Evolutionary conservation across 768 basidiomycete species (phyloP).

Genomic region (Pleurotus sapidus): DNA sequence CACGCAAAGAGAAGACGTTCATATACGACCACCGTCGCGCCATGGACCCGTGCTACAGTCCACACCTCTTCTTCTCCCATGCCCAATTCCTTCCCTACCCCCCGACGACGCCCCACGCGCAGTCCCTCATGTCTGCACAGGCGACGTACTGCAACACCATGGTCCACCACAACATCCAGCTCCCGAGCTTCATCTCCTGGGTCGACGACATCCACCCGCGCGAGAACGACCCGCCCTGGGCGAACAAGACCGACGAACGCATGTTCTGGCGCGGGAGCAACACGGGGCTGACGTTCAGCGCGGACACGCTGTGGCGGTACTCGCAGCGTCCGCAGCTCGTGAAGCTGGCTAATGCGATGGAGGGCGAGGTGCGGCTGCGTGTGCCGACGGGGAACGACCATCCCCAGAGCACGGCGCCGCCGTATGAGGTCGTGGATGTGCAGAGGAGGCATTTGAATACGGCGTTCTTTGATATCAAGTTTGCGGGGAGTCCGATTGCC

Average conservation of each 20-base stretch:
- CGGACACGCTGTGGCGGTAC: constrained; percentile 37
- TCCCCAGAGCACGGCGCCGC: constrained; percentile 16
- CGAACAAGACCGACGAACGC: constrained; percentile 52
- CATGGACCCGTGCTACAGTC: constrained; percentile 43
- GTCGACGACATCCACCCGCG: constrained; percentile 24
- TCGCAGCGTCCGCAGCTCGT: constrained; percentile 46
- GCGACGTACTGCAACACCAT: constrained; percentile 43
- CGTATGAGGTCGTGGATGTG: constrained; percentile 28
- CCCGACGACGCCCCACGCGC: constrained; percentile 29
- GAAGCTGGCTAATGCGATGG: constrained; percentile 29
- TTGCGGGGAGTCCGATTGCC: constrained; percentile 38
- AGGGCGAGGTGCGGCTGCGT: constrained; percentile 31
- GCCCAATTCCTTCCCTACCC: constrained; percentile 41
- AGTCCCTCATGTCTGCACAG: constrained; percentile 30
- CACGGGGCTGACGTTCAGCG: constrained; percentile 50
- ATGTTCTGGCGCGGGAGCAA: constrained; percentile 69
- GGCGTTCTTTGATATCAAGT: constrained; percentile 54
- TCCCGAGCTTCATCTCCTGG: constrained; percentile 39
- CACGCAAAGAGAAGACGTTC: constrained; percentile 28
- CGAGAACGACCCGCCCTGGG: constrained; percentile 57
- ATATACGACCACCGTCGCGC: constrained; percentile 39
- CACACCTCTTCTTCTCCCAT: constrained; percentile 34
- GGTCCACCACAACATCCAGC: constrained; percentile 46
- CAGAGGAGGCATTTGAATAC: constrained; percentile 37
- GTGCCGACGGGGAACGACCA: constrained; percentile 15